Conservation (phyloP, 805 yeast genomes). For the Kodamaea neixiangensis region DNA sequence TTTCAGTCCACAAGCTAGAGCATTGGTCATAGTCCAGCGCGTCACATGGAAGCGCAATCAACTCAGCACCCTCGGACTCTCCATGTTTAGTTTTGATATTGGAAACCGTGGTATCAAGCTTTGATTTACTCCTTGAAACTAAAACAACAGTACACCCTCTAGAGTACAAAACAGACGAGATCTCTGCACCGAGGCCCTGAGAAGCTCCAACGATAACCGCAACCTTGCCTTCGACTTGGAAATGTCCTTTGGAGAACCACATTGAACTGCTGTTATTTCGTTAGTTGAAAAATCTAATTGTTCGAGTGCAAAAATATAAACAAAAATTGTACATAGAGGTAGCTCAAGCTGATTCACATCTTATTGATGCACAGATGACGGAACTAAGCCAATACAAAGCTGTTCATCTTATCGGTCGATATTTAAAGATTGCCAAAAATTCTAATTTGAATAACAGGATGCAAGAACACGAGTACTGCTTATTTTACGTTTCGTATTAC, state of each 20-base stretch:
- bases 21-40: constrained; percentile 57
- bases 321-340: neutral
- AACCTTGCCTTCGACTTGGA: constrained; percentile 37
- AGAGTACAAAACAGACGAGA: constrained; percentile 60
- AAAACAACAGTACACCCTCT: constrained; percentile 66
- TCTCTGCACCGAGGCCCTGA: constrained; percentile 86
- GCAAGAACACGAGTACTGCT: too few relatives aligned
- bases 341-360: neutral
- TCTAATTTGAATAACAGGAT: too few relatives aligned
- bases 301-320: neutral
- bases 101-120: constrained; percentile 46
- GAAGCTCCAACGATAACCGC: constrained; percentile 91
- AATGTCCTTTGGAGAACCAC: constrained; percentile 7
- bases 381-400: too few relatives aligned
- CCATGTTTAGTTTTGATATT: constrained; percentile 22
- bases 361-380: too few relatives aligned
- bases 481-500: too few relatives aligned
- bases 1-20: constrained; percentile 41
- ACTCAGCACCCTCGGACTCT: constrained; percentile 19
- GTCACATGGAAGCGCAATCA: constrained; percentile 56
- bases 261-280: neutral
- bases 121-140: constrained; percentile 73
- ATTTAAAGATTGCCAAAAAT: too few relatives aligned
- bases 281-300: neutral
- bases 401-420: too few relatives aligned